phyloP scores from a whole-genome alignment of 345 rosid genomes.

The Draba incana region DNA sequence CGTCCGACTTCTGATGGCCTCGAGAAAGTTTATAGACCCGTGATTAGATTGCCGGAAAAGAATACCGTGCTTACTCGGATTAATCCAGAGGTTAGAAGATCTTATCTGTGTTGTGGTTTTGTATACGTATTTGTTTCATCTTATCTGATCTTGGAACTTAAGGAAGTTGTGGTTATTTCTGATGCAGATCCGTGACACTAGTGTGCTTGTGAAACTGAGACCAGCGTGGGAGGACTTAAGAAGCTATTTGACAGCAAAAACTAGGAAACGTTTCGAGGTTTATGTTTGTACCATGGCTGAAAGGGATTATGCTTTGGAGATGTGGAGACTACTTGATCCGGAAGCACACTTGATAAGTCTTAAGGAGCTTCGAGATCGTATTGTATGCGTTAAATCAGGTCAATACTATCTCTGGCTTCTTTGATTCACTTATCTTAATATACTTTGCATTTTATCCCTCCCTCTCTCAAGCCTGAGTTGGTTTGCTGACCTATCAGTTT shows the following conservation, averaged over 20 bases:
- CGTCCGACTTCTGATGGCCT: conserved; percentile 57
- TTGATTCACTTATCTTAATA: conserved; percentile 14
- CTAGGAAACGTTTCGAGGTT: conserved; percentile 96
- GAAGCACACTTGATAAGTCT: conserved; percentile 74
- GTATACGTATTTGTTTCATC: conserved; percentile 26
- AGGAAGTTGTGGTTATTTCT: not conserved
- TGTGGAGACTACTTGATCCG: conserved; percentile 99
- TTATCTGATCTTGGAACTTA: conserved; percentile 4
- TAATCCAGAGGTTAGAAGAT: conserved; percentile 82
- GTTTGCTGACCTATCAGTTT: conserved; percentile 28
- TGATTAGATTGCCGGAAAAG: conserved; percentile 76
- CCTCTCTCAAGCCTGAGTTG: conserved; percentile 22
- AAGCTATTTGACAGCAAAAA: conserved; percentile 90
- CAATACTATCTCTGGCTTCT: conserved; percentile 36
- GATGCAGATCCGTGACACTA: conserved; percentile 89
- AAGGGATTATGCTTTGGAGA: conserved; percentile 98
- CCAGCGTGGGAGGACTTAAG: conserved; percentile 98
- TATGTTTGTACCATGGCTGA: conserved; percentile 99
- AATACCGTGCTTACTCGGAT: conserved; percentile 89
- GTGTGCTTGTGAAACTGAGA: conserved; percentile 98
- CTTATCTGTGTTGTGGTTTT: conserved; percentile 3
- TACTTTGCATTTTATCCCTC: conserved; percentile 7
- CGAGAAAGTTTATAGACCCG: conserved; percentile 78
- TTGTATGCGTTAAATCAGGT: conserved; percentile 96
- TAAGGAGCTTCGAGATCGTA: conserved; percentile 76